Base-by-base conservation (phyloP, 495 filamentous ascomycete species). In the Penicillium robsamsonii region DNA sequence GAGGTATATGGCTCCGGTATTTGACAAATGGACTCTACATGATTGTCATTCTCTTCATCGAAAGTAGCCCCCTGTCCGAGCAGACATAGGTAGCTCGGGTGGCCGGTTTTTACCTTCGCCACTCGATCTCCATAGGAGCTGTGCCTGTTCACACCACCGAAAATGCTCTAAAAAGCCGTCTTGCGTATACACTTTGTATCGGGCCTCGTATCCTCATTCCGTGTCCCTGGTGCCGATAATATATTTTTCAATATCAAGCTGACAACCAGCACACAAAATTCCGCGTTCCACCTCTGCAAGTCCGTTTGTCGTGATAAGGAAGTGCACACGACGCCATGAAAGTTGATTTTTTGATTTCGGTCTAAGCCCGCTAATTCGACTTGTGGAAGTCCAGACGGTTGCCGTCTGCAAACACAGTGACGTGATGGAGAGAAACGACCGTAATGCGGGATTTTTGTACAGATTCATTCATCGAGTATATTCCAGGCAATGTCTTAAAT, bases 81-180 rank as follows among this genome's bases (percentile, higher is more conserved):
- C 57, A 60, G 54, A 45, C 54, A 51, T 53, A 51, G 62, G 59
- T 57, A 65, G 55, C 48, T 61, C 59, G 30, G 50, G 57, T 65
- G 72, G 70, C 60, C 15, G 58, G 46, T 33, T 57, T 13, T 57
- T 64, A 59, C 70, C 71, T 64, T 69, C 60, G 37, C 54, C 68
- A 62, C 69, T 73, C 45, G 64, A 67, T 54, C 49, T 55, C 55
- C 58, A 60, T 12, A 61, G 60, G 48, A 67, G 50, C 66, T 77
- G 73, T 59, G 73, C 71, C 63, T 72, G 69, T 65, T 72, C 62
- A 64, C 73, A 77, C 74, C 71, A 74, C 57, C 63, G 63, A 63
- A 75, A 75, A 61, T 75, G 68, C 40, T 67, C 62, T 58, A 75
- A 61, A 12, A 70, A 63, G 45, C 54, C 38, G 38, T 62, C 62